Base-by-base conservation (phyloP, 2,329 filamentous ascomycete species). In the Cladosporium velox region DNA sequence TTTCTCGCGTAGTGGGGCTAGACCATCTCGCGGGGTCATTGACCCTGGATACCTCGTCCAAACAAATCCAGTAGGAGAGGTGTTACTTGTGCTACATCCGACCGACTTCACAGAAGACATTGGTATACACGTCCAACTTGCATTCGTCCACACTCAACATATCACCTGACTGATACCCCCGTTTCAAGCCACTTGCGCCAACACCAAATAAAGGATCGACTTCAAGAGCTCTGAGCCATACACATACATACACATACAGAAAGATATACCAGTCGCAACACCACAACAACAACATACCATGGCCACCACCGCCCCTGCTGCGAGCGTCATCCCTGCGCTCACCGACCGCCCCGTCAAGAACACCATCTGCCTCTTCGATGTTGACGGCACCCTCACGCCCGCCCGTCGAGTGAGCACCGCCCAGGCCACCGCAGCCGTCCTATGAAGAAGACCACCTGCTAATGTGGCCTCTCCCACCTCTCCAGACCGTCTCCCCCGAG, bases 331-430 rank as follows among this genome's bases (percentile, higher is more conserved):
- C 80, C 90, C 93, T 65, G 87, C 92, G 69, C 87, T 98, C 71
- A 86, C 90, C 78, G 85, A 94, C 74, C 92, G 95, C 72, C 91
- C 92, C 52, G 82, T 97, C 79, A 92, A 93, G 83, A 92, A 95
- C 85, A 98, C 94, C 70, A 91, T 99, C 80, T 89, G 88, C 76
- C 90, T 99, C 70, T 99, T 99, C 81, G 95, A 99, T 81, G 95
- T 99, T 67, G 95, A 99, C 78, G 91, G 88, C 76, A 97, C 95
- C 34, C 87, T 99, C 72, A 95, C 93, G 18, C 90, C 88, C 51
- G 89, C 95, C 55, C 88, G 95, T 71, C 85, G 86, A 73, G 91
- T 96, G 84, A 68, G 84, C 79, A 44, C 64, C 21, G 21, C 35
- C 51, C 32, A 52, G 18, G 32, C 58, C 34, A 18, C 57, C 26